Evolutionary conservation across 306 rosid species (phyloP), one percentile per base, ranked within the genome.

Genomic region (Ormosia semicastrata): DNA sequence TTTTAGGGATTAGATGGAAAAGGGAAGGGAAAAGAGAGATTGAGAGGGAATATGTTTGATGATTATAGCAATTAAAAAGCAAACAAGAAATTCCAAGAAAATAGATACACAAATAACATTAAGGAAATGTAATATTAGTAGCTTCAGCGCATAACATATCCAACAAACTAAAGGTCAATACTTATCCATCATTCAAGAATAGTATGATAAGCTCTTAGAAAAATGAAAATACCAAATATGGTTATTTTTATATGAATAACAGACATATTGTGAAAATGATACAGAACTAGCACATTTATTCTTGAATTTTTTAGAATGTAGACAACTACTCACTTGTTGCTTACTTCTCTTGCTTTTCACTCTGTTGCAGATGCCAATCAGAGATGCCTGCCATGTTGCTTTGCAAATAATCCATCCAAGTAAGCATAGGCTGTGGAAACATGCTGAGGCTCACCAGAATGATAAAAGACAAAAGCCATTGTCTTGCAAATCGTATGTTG

Each of bases 361-460:
- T 79, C 58, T 80, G 39, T 12, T 67, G 43, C 86, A 95, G 98
- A 89, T 95, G 98, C 98, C 98, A 54, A 95, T 93, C 76, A 91
- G 89, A 86, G 98, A 95, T 86, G 98, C 98, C 70, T 95, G 97
- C 58, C 98, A 95, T 78, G 98, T 91, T 83, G 98, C 98, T 60
- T 56, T 91, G 64, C 98, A 95, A 85, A 88, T 86, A 83, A 66
- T 88, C 81, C 92, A 90, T 74, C 99, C 99, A 7, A 87, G 89
- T 79, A 93, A 88, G 86, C 93, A 93, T 68, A 92, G 92, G 81
- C 96, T 95, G 71, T 95, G 99, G 99, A 93, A 93, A 82, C 98
- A 93, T 86, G 92, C 92, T 65, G 90, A 86, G 84, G 97, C 97
- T 81, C 90, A 97, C 75, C 97, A 95, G 85, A 80, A 92, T 66